Base-by-base conservation (phyloP, 2,329 filamentous ascomycete species). In the Graphilbum fragrans region DNA sequence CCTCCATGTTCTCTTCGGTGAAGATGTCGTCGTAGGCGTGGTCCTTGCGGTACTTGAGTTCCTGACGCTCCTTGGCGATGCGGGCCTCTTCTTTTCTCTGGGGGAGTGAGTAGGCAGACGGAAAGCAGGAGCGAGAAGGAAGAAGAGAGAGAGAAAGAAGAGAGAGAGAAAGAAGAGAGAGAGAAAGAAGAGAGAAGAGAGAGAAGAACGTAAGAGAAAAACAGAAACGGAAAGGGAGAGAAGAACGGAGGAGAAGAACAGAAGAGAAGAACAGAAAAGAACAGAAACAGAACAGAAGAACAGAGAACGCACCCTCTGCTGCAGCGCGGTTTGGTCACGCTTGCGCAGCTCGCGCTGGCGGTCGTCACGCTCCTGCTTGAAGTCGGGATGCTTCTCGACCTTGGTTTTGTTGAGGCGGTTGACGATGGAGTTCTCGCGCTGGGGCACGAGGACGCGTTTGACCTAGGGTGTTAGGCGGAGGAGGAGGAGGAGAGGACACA, bases 361-460 rank as follows among this genome's bases (percentile, higher is more conserved):
- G 38, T 86, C 82, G 42, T 94, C 87, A 57, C 81, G 84, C 65
- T 95, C 88, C 56, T 81, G 76, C 44, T 72, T 69, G 12, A 98
- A 65, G 56, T 96, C 86, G 0, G 90, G 87, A 57, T 80, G 86
- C 59, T 80, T 85, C 65, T 96, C 90, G 27, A 84, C 76, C 52
- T 82, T 86, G 29, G 92, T 98, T 72, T 96, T 98, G 68, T 95
- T 96, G 49, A 98, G 75, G n/a, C 92, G 79, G 65, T 98, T 98
- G 65, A 98, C 77, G 54, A 95, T 86, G 38, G 80, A 66, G 60
- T 98, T 98, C 58, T 93, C 85, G 40, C 90, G 77, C 56, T 80
- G 72, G 11, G 77, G 60, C 16, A 98, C 83, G 43, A 93, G 77
- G 44, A 94, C 67, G 51, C 81, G 80, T 64, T 83, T 88, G 49